These are phyloP conservation scores for Tricholoma terreum DNA, from an alignment of 768 basidiomycete species.

Conservation along the genomic window DNA sequence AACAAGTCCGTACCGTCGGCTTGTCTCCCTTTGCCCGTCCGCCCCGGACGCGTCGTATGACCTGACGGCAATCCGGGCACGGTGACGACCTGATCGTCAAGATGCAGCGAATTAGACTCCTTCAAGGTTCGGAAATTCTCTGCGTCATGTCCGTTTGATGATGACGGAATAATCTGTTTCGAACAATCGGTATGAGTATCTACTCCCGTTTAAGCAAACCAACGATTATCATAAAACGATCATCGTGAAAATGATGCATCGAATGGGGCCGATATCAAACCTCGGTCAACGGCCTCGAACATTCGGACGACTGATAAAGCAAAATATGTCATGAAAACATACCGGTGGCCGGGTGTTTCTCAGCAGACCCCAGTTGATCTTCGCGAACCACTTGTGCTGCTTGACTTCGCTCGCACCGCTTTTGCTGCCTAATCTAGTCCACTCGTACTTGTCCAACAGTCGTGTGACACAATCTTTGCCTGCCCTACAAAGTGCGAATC, in stretches of 20 bases:
- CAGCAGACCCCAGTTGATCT: constrained; percentile 95
- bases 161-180: constrained; percentile 75
- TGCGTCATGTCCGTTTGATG: constrained; percentile 76
- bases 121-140: constrained; percentile 89
- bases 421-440: constrained; percentile 81
- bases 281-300: constrained; percentile 6
- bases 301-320: constrained; percentile 7
- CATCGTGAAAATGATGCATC: not conserved
- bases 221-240: constrained; percentile 5
- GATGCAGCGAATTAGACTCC: constrained; percentile 88
- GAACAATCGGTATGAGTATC: constrained; percentile 22
- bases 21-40: constrained; percentile 28
- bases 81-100: constrained; percentile 61
- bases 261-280: not conserved
- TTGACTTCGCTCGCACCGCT: constrained; percentile 98
- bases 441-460: constrained; percentile 89
- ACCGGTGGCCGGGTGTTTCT: constrained; percentile 93
- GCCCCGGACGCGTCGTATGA: constrained; percentile 37
- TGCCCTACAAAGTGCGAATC: constrained; percentile 47
- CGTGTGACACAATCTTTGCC: constrained; percentile 87
- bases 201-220: constrained; percentile 1
- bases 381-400: constrained; percentile 96
- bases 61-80: constrained; percentile 25
- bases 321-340: constrained; percentile 30
- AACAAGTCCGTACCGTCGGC: constrained; percentile 66